phyloP scores from a whole-genome alignment of 2,329 filamentous ascomycete species.

The Fusarium albosuccineum region DNA sequence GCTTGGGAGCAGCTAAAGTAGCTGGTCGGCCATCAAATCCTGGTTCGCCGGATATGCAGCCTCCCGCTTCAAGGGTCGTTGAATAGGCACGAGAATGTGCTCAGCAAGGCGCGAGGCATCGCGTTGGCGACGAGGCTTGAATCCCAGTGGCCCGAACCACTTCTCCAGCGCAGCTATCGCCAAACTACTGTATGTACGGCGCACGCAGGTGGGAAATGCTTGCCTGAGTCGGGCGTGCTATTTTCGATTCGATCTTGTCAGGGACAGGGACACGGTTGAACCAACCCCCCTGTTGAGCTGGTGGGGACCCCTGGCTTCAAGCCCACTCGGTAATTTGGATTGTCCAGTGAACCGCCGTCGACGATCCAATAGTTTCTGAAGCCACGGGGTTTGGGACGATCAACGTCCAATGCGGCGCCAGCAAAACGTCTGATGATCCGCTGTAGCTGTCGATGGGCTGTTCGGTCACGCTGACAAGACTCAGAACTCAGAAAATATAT shows the following conservation, averaged over 20 bases:
- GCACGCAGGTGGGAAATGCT: conserved; percentile 1
- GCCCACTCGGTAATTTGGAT: conserved; percentile 22
- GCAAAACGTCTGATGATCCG: conserved; percentile 15
- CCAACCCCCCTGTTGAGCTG: conserved; percentile 23
- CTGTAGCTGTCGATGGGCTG: neutral
- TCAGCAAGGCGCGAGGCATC: conserved; percentile 12
- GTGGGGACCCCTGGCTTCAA: conserved; percentile 12
- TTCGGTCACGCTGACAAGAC: conserved; percentile 17
- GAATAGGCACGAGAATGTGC: conserved; percentile 11
- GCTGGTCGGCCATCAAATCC: conserved; percentile 17
- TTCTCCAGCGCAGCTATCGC: neutral
- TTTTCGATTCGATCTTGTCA: conserved; percentile 3
- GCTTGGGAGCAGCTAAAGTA: conserved; percentile 30
- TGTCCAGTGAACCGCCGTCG: conserved; percentile 19
- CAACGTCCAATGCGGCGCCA: conserved; percentile 12
- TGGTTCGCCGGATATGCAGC: conserved; percentile 42
- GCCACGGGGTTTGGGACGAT: conserved; percentile 9
- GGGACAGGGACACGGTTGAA: conserved; percentile 6
- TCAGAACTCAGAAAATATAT: conserved; percentile 1
- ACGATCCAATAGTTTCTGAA: conserved; percentile 28
- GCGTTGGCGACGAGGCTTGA: conserved; percentile 1
- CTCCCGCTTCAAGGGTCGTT: conserved; percentile 30
- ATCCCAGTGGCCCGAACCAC: conserved; percentile 22
- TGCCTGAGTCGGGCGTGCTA: conserved; percentile 13
- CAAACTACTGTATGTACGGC: neutral